A percentile compares a stretch with the other conserved stretches of the same genome.
Conservation (phyloP, 1,284 basidiomycete species). For the Paramarasmius palmivorus region DNA sequence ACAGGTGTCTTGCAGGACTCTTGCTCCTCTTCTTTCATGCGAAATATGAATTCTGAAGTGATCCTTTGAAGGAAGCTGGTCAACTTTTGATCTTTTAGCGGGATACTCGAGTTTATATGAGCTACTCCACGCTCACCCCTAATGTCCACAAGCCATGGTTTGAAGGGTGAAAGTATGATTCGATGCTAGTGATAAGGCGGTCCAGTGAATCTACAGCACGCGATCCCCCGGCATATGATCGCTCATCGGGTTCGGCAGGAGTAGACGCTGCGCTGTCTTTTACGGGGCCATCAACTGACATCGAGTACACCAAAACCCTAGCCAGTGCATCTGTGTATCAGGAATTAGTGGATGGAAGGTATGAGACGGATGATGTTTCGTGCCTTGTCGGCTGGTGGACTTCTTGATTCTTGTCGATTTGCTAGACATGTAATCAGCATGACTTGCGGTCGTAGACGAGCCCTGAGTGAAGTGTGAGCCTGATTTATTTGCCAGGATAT, state of each 20-base stretch:
- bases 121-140: conserved; percentile 37
- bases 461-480: conserved; percentile 40
- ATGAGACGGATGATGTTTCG: conserved; percentile 22
- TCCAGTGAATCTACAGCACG: conserved; percentile 89
- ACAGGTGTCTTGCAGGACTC: conserved; percentile 80
- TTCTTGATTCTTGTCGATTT: conserved; percentile 81
- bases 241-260: conserved; percentile 25
- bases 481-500: background rate
- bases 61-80: conserved; percentile 81
- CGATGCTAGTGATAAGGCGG: conserved; percentile 88
- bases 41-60: conserved; percentile 79
- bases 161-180: conserved; percentile 91
- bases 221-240: conserved; percentile 78
- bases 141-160: conserved; percentile 75
- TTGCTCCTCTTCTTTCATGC: conserved; percentile 83
- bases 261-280: conserved; percentile 41
- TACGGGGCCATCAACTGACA: conserved; percentile 80
- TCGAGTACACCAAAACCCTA: conserved; percentile 88
- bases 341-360: conserved; percentile 6
- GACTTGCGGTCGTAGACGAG: conserved; percentile 59
- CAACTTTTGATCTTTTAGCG: conserved; percentile 39
- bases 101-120: background rate
- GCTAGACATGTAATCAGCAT: conserved; percentile 68
- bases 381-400: conserved; percentile 69
- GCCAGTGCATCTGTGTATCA: conserved; percentile 72